These are phyloP conservation scores for Lecanicillium sp. DNA, from an alignment of 2,329 filamentous ascomycete species.

Conservation along the genomic window DNA sequence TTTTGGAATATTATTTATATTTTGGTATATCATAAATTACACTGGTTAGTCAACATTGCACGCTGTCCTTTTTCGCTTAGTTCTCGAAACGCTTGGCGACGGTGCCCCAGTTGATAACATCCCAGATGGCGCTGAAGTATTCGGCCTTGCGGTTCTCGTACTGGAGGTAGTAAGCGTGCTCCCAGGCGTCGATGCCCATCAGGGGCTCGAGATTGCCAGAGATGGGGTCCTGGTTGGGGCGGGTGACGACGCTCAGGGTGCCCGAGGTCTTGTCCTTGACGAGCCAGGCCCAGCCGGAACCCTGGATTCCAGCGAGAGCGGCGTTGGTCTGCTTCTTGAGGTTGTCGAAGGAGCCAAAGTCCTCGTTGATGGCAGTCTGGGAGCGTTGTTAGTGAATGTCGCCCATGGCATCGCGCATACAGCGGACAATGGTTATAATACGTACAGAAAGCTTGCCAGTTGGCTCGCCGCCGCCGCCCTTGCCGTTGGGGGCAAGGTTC, in stretches of 20 bases:
- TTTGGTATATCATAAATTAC: conserved; percentile 12
- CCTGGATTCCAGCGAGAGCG: conserved; percentile 69
- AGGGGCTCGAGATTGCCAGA: conserved; percentile 76
- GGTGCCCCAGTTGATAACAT: conserved; percentile 92
- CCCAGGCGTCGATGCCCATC: conserved; percentile 89
- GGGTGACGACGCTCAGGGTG: conserved; percentile 57
- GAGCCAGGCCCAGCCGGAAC: conserved; percentile 88
- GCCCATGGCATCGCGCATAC: too few relatives aligned
- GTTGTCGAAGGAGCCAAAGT: conserved; percentile 60
- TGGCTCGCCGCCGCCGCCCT: conserved; percentile 55
- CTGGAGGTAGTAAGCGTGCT: conserved; percentile 93
- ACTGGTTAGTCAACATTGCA: too few relatives aligned
- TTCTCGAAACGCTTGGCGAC: conserved; percentile 69
- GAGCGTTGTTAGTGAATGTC: too few relatives aligned
- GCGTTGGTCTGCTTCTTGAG: conserved; percentile 64
- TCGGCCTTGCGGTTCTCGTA: conserved; percentile 97
- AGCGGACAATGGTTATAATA: too few relatives aligned
- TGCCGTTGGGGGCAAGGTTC: conserved; percentile 64
- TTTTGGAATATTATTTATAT: conserved; percentile 2
- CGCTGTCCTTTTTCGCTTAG: too few relatives aligned
- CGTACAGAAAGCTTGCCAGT: conserved; percentile 53
- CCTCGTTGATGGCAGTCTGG: conserved; percentile 53
- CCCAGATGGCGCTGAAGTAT: conserved; percentile 91
- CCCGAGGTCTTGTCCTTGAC: conserved; percentile 63
- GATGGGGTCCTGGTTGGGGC: conserved; percentile 86